Conservation (phyloP, 176 grass and related monocot species). For the Oryza officinalis region DNA sequence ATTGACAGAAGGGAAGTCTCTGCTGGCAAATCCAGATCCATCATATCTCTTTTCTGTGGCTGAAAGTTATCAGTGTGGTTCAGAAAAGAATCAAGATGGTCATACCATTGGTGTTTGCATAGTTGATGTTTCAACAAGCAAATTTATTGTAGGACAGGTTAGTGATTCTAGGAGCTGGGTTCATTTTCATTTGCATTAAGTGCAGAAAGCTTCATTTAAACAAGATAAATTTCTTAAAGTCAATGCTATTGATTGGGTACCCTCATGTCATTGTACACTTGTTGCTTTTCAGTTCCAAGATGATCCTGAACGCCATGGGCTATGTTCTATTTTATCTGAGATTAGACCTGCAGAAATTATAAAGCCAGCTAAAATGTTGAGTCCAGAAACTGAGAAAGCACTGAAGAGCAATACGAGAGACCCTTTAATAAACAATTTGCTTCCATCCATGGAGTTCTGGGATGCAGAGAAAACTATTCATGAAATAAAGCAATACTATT, state of each 20-base stretch:
- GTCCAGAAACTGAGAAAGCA: constrained; percentile 79
- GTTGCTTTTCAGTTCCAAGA: constrained; percentile 79
- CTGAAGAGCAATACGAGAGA: constrained; percentile 80
- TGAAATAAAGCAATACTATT: constrained; percentile 75
- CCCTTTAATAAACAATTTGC: constrained; percentile 76
- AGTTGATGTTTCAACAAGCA: constrained; percentile 95
- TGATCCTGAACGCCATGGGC: constrained; percentile 67
- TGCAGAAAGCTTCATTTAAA: constrained; percentile 17
- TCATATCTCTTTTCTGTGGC: constrained; percentile 81
- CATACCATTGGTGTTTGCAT: constrained; percentile 76
- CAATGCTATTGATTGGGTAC: constrained; percentile 8
- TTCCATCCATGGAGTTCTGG: constrained; percentile 83
- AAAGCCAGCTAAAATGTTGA: constrained; percentile 72
- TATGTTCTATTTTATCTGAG: constrained; percentile 89
- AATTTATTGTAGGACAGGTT: constrained; percentile 96
- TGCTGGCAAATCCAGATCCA: constrained; percentile 75
- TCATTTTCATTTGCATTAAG: constrained; percentile 32
- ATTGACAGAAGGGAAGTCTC: constrained; percentile 81
- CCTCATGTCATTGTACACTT: constrained; percentile 32
- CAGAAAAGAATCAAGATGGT: constrained; percentile 44
- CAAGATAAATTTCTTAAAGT: neutral
- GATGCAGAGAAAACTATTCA: constrained; percentile 67
- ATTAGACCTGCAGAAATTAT: constrained; percentile 91
- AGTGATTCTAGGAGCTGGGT: constrained; percentile 19
- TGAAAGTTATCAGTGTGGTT: constrained; percentile 59